Evolutionary conservation across 805 yeast genomes (phyloP), one percentile per base, ranked within the genome.

Genomic region (Wickerhamomyces chaumierensis): DNA sequence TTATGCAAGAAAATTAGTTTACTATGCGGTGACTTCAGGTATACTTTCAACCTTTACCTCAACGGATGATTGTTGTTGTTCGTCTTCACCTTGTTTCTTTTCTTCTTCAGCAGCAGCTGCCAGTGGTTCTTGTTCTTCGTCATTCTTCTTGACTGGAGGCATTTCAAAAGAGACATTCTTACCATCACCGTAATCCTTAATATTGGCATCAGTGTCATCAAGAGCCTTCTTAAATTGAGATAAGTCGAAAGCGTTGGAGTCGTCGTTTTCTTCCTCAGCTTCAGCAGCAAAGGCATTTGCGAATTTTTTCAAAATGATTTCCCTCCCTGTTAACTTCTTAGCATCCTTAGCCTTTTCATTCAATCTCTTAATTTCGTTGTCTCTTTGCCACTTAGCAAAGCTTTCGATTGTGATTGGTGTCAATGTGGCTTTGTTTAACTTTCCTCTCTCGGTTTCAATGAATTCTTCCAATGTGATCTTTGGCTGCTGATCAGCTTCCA

Each of bases 401-500:
- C 88, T 59, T 42, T 81, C 87, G 19, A 75, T 64, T 1, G 94
- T 88, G 45, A 94, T 86, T 25, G 96, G 96, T 1, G 96, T 90
- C 54, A 82, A 68, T 36, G 71, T 72, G 13, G 69, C 43, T 45
- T 68, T 70, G 52, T 94, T 94, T 55, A 92, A 67, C 57, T 77
- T 78, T 45, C 75, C 81, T 64, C 96, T 80, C 63, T 88, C 98
- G 41, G 90, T 77, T 58, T 94, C 98, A 47, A 92, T 73, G 58
- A 92, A 92, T 45, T 94, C 98, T 62, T 92, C 99, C 53, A 92
- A 68, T 1, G 97, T 85, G 53, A 94, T 83, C 68, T 81, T 81
- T 39, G 95, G 95, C 53, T 83, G 85, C 39, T 73, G 68, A 39
- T 85, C 95, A 18, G 76, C 71, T 6, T 94, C 95, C 58, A 81